Evolutionary conservation across 2,329 filamentous ascomycete genomes (phyloP).

Genomic region (Cryphonectria radicalis): DNA sequence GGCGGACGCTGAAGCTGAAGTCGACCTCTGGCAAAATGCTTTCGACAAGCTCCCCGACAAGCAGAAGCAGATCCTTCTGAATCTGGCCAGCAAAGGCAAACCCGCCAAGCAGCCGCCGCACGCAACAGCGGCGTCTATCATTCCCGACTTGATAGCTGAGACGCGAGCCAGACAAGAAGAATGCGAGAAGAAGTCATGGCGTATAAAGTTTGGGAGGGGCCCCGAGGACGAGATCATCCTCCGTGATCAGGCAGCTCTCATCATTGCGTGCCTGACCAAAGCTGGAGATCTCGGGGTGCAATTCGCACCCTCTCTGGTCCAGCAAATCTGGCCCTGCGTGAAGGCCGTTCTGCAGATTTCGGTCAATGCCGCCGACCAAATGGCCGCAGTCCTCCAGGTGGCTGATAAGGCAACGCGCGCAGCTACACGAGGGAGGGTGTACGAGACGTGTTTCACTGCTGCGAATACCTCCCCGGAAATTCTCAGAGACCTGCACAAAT

Average conservation of each 20-base stretch:
- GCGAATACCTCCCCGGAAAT: background rate
- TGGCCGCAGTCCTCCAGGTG: conserved; percentile 6
- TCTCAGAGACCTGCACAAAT: background rate
- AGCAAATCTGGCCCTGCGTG: conserved; percentile 1
- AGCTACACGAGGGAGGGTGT: background rate
- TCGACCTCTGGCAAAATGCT: conserved; percentile 8
- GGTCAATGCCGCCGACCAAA: conserved; percentile 1
- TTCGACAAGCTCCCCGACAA: background rate
- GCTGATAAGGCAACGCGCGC: background rate
- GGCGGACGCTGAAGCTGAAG: background rate
- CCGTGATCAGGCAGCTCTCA: conserved; percentile 1
- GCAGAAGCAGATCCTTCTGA: background rate
- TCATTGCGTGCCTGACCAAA: conserved; percentile 11
- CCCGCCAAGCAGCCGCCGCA: background rate
- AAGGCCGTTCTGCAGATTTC: background rate
- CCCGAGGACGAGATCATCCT: conserved; percentile 4
- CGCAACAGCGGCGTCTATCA: background rate
- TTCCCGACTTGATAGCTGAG: conserved; percentile 1
- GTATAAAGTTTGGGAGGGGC: background rate
- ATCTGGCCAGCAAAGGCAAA: background rate
- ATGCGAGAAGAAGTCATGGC: conserved; percentile 3
- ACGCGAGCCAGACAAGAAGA: background rate
- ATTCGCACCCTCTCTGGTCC: conserved; percentile 6
- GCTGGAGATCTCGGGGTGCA: conserved; percentile 3
- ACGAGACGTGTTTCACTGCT: background rate